Percentiles rank a stretch among this genome's conserved stretches.
Conservation (phyloP, 163 green algal species). For the Scenedesmus sp. region DNA sequence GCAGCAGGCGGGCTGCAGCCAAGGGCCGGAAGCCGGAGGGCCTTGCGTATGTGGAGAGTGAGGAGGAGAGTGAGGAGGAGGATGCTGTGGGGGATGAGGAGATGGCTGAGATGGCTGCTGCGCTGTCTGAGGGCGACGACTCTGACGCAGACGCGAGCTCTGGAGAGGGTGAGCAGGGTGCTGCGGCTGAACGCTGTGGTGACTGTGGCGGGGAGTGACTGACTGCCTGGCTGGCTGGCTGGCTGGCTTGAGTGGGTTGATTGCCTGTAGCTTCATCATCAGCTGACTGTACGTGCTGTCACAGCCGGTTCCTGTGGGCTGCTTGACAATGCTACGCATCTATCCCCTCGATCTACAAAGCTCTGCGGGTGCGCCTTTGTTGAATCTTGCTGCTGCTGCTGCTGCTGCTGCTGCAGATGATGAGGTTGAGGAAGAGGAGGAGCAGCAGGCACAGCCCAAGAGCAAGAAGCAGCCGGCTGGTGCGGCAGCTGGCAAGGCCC, state of each 20-base stretch:
- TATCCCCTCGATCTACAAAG: background rate
- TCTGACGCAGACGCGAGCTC: slow-evolving; percentile 20
- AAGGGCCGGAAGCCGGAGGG: background rate
- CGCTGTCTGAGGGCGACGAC: slow-evolving; percentile 21
- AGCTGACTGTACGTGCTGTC: no score
- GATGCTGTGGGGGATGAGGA: slow-evolving; percentile 25
- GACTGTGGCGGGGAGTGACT: no score
- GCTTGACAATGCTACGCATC: background rate
- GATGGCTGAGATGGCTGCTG: slow-evolving; percentile 15
- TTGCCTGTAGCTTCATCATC: background rate
- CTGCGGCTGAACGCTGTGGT: background rate
- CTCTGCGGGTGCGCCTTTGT: background rate
- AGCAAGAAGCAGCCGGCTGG: background rate
- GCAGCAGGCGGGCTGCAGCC: background rate
- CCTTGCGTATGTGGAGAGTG: background rate
- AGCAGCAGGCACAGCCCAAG: background rate
- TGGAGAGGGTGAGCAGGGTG: background rate
- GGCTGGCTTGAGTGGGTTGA: background rate
- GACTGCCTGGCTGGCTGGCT: background rate
- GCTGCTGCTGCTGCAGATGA: background rate
- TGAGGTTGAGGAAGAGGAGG: slow-evolving; percentile 22
- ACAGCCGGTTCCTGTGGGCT: background rate
- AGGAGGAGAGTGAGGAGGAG: background rate
- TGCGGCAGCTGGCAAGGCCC: background rate
- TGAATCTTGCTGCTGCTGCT: background rate